Evolutionary conservation across 2,329 filamentous ascomycete species (phyloP).

Genomic region (Pseudogymnoascus sp.): DNA sequence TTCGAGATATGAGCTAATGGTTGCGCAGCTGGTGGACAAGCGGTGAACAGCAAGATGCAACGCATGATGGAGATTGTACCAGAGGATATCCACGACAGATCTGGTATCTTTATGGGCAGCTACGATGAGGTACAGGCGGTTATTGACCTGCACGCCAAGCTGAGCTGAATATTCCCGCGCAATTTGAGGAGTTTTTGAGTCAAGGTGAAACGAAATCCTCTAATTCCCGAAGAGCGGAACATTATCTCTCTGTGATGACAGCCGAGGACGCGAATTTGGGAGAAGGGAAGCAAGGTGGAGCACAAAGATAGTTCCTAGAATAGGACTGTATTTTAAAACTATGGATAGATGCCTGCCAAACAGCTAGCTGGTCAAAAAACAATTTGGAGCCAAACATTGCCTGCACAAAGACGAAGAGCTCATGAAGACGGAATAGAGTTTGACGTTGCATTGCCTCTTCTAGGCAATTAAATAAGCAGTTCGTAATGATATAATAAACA

Average conservation of each 20-base stretch:
- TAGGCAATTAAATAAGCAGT: neutral
- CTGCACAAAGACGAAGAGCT: neutral
- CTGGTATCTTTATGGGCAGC: slow-evolving; percentile 93
- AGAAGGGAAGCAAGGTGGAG: neutral
- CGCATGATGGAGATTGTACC: slow-evolving; percentile 85
- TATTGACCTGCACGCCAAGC: slow-evolving; percentile 31
- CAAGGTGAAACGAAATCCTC: neutral
- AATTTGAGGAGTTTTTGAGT: neutral
- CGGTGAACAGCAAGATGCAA: slow-evolving; percentile 82
- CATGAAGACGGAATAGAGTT: neutral
- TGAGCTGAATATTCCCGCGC: neutral
- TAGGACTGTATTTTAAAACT: slow-evolving; percentile 6
- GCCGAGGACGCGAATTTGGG: neutral
- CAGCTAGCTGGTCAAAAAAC: neutral
- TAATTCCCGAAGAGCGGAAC: neutral
- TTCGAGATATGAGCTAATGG: slow-evolving; percentile 24
- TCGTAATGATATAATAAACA: slow-evolving; percentile 10
- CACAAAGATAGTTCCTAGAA: slow-evolving; percentile 3
- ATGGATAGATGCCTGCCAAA: neutral
- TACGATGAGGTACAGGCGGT: slow-evolving; percentile 95
- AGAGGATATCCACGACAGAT: slow-evolving; percentile 87
- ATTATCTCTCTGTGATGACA: neutral
- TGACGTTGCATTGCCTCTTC: neutral
- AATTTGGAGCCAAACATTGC: neutral
- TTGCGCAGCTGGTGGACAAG: slow-evolving; percentile 72